Evolutionary conservation across 2,329 filamentous ascomycete species (phyloP).

Genomic region (Kalmusia sp.): DNA sequence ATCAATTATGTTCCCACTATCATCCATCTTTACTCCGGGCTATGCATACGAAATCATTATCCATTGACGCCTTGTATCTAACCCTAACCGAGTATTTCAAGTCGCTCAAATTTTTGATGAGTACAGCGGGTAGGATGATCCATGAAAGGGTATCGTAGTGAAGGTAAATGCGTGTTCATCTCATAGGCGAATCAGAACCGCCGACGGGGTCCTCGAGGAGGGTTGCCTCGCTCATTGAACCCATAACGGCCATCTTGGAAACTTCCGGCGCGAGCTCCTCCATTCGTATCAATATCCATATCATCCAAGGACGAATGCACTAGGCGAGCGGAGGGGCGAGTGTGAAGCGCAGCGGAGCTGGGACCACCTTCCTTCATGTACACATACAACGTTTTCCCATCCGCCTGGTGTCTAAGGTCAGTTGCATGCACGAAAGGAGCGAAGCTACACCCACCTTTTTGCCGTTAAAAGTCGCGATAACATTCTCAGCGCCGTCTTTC

Average conservation of each 20-base stretch:
- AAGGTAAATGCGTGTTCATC: neutral
- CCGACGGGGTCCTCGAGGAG: constrained; percentile 42
- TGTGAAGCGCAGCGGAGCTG: constrained; percentile 38
- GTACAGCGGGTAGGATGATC: neutral
- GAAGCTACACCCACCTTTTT: constrained; percentile 66
- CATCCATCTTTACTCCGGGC: constrained; percentile 1
- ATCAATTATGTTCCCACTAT: neutral
- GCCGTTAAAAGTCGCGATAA: constrained; percentile 79
- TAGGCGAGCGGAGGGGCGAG: constrained; percentile 25
- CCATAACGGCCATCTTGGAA: constrained; percentile 55
- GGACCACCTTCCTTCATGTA: constrained; percentile 65
- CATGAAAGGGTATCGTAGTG: constrained; percentile 9
- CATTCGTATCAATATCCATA: constrained; percentile 52
- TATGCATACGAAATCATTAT: constrained; percentile 1
- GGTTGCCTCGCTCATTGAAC: constrained; percentile 44
- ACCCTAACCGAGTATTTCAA: neutral
- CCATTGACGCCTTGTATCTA: neutral
- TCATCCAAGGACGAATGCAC: constrained; percentile 38
- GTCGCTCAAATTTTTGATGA: neutral
- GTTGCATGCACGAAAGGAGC: neutral
- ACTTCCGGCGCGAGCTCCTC: constrained; percentile 38
- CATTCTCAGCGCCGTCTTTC: constrained; percentile 74
- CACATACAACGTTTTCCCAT: constrained; percentile 76
- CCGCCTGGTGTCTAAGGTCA: constrained; percentile 64
- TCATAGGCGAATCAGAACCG: constrained; percentile 30